A percentile compares a stretch with the other conserved stretches of the same genome.
Evolutionary conservation across 177 flowering plant genomes (phyloP).

Genomic region (Vitis hybrid): DNA sequence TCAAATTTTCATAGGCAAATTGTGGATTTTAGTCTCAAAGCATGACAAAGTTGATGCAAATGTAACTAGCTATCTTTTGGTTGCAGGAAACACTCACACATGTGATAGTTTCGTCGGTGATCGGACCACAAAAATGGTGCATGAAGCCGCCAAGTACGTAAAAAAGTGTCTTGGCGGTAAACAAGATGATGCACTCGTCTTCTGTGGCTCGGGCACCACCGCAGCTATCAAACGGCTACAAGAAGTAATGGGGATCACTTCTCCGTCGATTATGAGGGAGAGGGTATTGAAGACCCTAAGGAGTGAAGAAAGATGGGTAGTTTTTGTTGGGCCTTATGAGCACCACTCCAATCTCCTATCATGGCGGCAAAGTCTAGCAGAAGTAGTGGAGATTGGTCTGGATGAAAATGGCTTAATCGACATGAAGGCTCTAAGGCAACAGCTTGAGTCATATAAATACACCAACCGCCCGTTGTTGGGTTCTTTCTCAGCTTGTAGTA

Average conservation of each 20-base stretch:
- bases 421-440: conserved; percentile 34
- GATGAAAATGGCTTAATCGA: conserved; percentile 54
- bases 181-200: conserved; percentile 52
- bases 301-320: conserved; percentile 71
- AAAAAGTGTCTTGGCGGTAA: conserved; percentile 65
- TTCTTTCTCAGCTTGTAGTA: conserved; percentile 85
- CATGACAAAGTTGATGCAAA: too few relatives aligned
- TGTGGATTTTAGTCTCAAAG: too few relatives aligned
- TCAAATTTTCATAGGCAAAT: background rate
- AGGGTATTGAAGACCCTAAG: conserved; percentile 32
- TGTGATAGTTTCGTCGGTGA: conserved; percentile 67
- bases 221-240: conserved; percentile 76
- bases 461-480: conserved; percentile 60
- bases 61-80: background rate
- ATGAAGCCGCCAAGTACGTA: conserved; percentile 54
- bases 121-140: conserved; percentile 53
- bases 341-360: conserved; percentile 91
- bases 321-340: conserved; percentile 80
- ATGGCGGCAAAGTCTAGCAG: conserved; percentile 82
- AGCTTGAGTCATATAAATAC: conserved; percentile 32
- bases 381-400: conserved; percentile 68
- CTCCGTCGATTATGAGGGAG: conserved; percentile 56
- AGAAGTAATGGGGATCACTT: conserved; percentile 74
- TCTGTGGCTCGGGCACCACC: conserved; percentile 76
- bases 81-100: conserved; percentile 73